phyloP scores from a whole-genome alignment of 208 protist species.

The Porcisia hertigi region DNA sequence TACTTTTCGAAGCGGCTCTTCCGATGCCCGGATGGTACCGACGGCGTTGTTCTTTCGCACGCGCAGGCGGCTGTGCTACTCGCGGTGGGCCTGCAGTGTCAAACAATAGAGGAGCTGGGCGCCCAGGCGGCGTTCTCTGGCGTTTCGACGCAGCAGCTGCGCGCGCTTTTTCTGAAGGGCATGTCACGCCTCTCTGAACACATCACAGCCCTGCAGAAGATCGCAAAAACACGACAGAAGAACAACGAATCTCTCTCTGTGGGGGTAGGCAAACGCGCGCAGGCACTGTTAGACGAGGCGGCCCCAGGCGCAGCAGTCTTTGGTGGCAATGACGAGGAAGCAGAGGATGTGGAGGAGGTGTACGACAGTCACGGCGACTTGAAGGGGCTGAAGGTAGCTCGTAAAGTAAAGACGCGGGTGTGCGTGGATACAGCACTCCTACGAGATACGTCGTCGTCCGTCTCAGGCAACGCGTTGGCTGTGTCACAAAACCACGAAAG shows the following conservation, averaged over 20 bases:
- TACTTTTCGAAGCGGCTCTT: slow-evolving; percentile 89
- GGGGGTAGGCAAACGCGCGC: slow-evolving; percentile 7
- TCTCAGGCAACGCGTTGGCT: slow-evolving; percentile 36
- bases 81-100: slow-evolving; percentile 93
- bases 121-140: slow-evolving; percentile 61
- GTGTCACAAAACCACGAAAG: slow-evolving; percentile 15
- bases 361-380: slow-evolving; percentile 73
- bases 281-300: not conserved
- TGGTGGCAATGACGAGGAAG: slow-evolving; percentile 40
- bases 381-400: slow-evolving; percentile 72
- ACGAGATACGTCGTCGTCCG: slow-evolving; percentile 58
- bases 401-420: slow-evolving; percentile 49
- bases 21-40: slow-evolving; percentile 60
- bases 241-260: not conserved
- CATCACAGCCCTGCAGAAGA: slow-evolving; percentile 55
- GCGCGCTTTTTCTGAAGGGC: slow-evolving; percentile 87
- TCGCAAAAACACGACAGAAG: slow-evolving; percentile 19
- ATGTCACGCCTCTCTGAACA: slow-evolving; percentile 78
- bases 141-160: slow-evolving; percentile 79
- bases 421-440: slow-evolving; percentile 74
- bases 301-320: slow-evolving; percentile 10
- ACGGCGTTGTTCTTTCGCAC: slow-evolving; percentile 85
- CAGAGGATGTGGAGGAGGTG: slow-evolving; percentile 42
- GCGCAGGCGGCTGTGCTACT: slow-evolving; percentile 94
- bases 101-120: slow-evolving; percentile 68